Percentiles rank a stretch among this genome's conserved stretches.
Evolutionary conservation across 768 basidiomycete genomes (phyloP).

Genomic region (Neoboletus brunneissimus): DNA sequence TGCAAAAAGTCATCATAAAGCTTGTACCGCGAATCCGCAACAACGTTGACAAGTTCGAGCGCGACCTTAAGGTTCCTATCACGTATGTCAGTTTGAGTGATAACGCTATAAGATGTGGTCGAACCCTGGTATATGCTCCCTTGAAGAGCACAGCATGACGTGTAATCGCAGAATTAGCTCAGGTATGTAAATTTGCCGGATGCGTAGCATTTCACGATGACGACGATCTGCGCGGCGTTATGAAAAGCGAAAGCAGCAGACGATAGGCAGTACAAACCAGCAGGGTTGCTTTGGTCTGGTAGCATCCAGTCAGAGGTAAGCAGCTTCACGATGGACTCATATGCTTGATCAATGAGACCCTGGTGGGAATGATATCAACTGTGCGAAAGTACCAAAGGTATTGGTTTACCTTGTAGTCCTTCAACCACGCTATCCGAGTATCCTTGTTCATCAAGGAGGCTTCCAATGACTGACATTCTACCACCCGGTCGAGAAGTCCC

Average conservation of each 20-base stretch:
- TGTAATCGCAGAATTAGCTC: slow-evolving; percentile 88
- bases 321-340: slow-evolving; percentile 64
- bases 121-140: slow-evolving; percentile 62
- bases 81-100: not conserved
- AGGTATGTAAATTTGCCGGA: slow-evolving; percentile 85
- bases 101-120: slow-evolving; percentile 25
- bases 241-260: not conserved
- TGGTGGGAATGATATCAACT: slow-evolving; percentile 21
- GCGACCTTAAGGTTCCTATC: slow-evolving; percentile 73
- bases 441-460: slow-evolving; percentile 58
- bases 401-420: slow-evolving; percentile 54
- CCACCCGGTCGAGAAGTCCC: slow-evolving; percentile 60
- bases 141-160: slow-evolving; percentile 61
- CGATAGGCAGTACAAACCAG: slow-evolving; percentile 27
- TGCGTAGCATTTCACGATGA: slow-evolving; percentile 66
- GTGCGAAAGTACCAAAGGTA: not conserved
- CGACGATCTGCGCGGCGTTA: slow-evolving; percentile 50
- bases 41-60: slow-evolving; percentile 74
- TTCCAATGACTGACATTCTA: slow-evolving; percentile 58
- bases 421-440: slow-evolving; percentile 56
- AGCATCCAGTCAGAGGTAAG: slow-evolving; percentile 79
- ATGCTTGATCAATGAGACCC: slow-evolving; percentile 60
- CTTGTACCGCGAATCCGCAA: slow-evolving; percentile 84
- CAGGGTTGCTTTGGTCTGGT: slow-evolving; percentile 45
- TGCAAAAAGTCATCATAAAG: slow-evolving; percentile 81